phyloP scores from a whole-genome alignment of 805 yeast genomes.

The Suhomyces kilbournensis region DNA sequence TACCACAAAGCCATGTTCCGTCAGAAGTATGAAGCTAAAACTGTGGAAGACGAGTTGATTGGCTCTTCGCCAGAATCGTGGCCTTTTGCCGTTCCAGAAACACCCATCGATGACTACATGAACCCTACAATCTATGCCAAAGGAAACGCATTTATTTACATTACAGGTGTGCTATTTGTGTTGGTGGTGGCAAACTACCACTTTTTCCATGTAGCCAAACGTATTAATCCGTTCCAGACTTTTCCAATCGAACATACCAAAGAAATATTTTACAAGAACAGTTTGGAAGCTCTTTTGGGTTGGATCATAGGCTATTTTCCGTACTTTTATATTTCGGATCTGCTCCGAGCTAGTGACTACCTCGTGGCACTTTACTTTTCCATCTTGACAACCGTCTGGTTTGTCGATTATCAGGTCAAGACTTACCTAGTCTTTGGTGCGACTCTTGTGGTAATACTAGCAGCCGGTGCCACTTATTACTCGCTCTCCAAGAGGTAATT shows the following conservation, averaged over 20 bases:
- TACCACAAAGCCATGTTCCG: conserved; percentile 57
- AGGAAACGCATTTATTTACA: conserved; percentile 64
- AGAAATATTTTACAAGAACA: conserved; percentile 16
- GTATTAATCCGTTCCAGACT: conserved; percentile 30
- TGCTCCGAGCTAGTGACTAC: conserved; percentile 46
- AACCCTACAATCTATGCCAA: conserved; percentile 48
- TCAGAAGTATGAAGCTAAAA: conserved; percentile 27
- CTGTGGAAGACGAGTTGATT: conserved; percentile 33
- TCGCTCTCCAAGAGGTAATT: not conserved
- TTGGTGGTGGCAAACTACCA: conserved; percentile 19
- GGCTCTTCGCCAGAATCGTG: conserved; percentile 49
- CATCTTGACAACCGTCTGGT: conserved; percentile 43
- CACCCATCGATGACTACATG: conserved; percentile 49
- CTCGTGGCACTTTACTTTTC: conserved; percentile 50
- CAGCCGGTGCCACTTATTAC: not conserved
- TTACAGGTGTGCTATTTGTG: conserved; percentile 33
- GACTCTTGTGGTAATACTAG: not conserved
- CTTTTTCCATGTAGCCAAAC: conserved; percentile 17
- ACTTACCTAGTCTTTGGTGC: conserved; percentile 17
- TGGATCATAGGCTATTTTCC: conserved; percentile 61
- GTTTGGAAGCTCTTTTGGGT: conserved; percentile 48
- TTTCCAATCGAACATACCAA: conserved; percentile 12
- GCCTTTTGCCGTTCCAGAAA: conserved; percentile 60
- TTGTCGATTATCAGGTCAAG: conserved; percentile 38
- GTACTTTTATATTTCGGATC: conserved; percentile 41